Conservation (phyloP, 306 rosid species). For the Medicago arabica region DNA sequence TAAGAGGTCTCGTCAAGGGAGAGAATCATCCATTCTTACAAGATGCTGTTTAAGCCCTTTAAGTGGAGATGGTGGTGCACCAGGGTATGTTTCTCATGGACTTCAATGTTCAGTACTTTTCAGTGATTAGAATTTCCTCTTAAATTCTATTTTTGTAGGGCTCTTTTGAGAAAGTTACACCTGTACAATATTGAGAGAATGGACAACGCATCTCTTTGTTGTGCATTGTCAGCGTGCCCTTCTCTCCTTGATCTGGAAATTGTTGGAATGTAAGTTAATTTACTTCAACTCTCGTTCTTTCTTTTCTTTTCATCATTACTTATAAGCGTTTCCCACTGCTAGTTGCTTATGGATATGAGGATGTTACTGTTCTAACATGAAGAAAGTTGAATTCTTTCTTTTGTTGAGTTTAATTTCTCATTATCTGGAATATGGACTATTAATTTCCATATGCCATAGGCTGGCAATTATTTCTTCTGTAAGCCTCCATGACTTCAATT, state of each 20-base stretch:
- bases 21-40: conserved; percentile 86
- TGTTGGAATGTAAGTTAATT: conserved; percentile 93
- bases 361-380: conserved; percentile 18
- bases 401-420: conserved; percentile 16
- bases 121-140: conserved; percentile 27
- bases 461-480: conserved; percentile 27
- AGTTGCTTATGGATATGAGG: conserved; percentile 24
- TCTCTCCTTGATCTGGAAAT: conserved; percentile 94
- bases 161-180: conserved; percentile 82
- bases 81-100: conserved; percentile 70
- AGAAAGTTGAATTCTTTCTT: conserved; percentile 4
- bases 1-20: conserved; percentile 96
- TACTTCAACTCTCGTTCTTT: conserved; percentile 26
- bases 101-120: conserved; percentile 29
- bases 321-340: conserved; percentile 23
- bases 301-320: conserved; percentile 30
- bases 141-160: conserved; percentile 55
- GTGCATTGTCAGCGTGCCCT: conserved; percentile 79
- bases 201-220: conserved; percentile 83
- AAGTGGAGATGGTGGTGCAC: conserved; percentile 68
- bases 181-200: conserved; percentile 91
- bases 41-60: conserved; percentile 95
- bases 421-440: conserved; percentile 9
- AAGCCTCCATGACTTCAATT: conserved; percentile 9
- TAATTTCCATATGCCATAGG: conserved; percentile 20